Conservation (phyloP, 2,329 filamentous ascomycete genomes). For the Fusarium xylarioides region DNA sequence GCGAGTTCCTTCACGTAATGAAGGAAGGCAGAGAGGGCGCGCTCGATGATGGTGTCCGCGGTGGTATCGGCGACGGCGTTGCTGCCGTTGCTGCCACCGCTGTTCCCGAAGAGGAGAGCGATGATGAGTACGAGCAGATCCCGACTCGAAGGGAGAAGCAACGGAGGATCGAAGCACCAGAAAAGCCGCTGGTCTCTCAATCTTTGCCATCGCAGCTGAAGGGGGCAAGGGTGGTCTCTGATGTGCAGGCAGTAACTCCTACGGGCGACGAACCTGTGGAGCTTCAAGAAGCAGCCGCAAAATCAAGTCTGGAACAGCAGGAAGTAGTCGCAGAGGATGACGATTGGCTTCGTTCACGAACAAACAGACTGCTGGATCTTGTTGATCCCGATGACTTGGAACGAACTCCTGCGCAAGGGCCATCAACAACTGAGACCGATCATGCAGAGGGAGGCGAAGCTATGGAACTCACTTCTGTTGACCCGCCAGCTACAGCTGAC, state of each 20-base stretch:
- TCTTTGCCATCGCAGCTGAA: slow-evolving; percentile 30
- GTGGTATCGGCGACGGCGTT: slow-evolving; percentile 31
- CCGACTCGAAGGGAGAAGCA: slow-evolving; percentile 62
- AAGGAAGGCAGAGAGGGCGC: slow-evolving; percentile 58
- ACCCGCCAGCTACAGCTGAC: slow-evolving; percentile 25
- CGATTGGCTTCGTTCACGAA: slow-evolving; percentile 92
- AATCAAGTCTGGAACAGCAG: slow-evolving; percentile 36
- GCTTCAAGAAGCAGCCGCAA: slow-evolving; percentile 33
- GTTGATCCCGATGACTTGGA: slow-evolving; percentile 74
- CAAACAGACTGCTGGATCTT: slow-evolving; percentile 85
- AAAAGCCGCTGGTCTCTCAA: slow-evolving; percentile 29
- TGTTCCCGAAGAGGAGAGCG: slow-evolving; percentile 67
- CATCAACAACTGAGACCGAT: slow-evolving; percentile 17
- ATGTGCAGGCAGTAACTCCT: slow-evolving; percentile 13
- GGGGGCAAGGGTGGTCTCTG: slow-evolving; percentile 26
- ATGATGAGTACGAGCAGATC: slow-evolving; percentile 78
- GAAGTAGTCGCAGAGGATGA: slow-evolving; percentile 71
- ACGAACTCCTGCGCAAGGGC: slow-evolving; percentile 32
- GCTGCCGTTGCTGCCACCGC: slow-evolving; percentile 45
- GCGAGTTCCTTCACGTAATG: slow-evolving; percentile 88
- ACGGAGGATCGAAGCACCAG: slow-evolving; percentile 47
- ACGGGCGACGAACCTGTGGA: slow-evolving; percentile 33
- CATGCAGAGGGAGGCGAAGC: slow-evolving; percentile 28
- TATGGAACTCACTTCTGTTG: slow-evolving; percentile 20
- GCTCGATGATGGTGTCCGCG: slow-evolving; percentile 45